These are phyloP conservation scores for Xylariaceae sp. DNA, from an alignment of 2,329 filamentous ascomycete genomes.

Conservation along the genomic window DNA sequence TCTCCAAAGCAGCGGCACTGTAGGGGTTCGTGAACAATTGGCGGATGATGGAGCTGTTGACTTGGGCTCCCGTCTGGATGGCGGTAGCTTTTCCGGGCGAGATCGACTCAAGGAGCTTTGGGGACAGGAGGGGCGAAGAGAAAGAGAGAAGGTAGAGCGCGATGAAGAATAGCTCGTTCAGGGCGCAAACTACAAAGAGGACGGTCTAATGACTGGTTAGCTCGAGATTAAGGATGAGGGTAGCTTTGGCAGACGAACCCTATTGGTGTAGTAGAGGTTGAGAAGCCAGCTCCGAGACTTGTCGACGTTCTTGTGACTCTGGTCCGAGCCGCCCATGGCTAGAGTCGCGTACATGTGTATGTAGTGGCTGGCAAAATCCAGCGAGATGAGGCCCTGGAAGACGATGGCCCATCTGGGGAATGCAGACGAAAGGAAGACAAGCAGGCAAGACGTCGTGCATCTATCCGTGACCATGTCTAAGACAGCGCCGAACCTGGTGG, in stretches of 20 bases:
- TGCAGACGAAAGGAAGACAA: conserved; percentile 91
- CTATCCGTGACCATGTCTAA: conserved; percentile 99
- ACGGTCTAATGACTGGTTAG: conserved; percentile 61
- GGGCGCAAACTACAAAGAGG: conserved; percentile 81
- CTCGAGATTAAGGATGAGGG: not conserved
- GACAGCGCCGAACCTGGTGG: conserved; percentile 92
- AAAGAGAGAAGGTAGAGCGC: conserved; percentile 97
- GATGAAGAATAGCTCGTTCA: conserved; percentile 98
- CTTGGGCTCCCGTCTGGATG: conserved; percentile 65
- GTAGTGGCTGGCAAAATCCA: conserved; percentile 95
- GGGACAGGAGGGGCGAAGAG: conserved; percentile 83
- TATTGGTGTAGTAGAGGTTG: conserved; percentile 96
- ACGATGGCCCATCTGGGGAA: conserved; percentile 92
- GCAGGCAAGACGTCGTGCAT: conserved; percentile 90
- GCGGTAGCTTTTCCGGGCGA: conserved; percentile 50
- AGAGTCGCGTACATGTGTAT: conserved; percentile 99
- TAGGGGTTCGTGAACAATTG: conserved; percentile 85
- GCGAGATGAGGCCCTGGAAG: conserved; percentile 88
- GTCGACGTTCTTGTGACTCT: conserved; percentile 91
- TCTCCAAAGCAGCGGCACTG: conserved; percentile 87
- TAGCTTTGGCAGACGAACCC: conserved; percentile 54
- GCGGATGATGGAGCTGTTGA: conserved; percentile 66
- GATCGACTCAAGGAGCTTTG: conserved; percentile 69
- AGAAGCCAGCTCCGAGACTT: conserved; percentile 83
- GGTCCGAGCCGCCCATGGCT: conserved; percentile 77